These are phyloP conservation scores for Xylaria sp. DNA, from an alignment of 2,329 filamentous ascomycete species.

Conservation along the genomic window DNA sequence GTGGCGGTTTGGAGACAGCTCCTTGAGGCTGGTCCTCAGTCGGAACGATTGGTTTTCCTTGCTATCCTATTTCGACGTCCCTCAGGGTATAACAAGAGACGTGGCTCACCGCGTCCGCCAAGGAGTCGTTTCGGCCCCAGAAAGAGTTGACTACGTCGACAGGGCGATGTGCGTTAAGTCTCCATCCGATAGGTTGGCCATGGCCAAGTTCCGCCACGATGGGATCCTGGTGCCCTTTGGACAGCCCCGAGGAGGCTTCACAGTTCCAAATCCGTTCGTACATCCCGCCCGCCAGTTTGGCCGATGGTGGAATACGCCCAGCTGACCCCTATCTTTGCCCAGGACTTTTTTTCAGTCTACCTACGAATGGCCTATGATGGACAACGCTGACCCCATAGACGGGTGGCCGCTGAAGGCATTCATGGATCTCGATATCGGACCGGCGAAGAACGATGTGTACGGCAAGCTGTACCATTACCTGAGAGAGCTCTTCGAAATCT, in stretches of 20 bases:
- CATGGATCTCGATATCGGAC: slow-evolving; percentile 4
- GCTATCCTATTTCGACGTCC: slow-evolving; percentile 11
- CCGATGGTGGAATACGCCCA: background rate
- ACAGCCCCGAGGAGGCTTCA: slow-evolving; percentile 7
- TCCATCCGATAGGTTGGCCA: slow-evolving; percentile 2
- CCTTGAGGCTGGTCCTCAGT: slow-evolving; percentile 14
- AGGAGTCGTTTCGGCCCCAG: slow-evolving; percentile 1
- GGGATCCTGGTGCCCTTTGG: slow-evolving; percentile 23
- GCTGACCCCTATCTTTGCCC: background rate
- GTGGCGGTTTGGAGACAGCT: slow-evolving; percentile 16
- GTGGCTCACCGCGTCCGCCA: slow-evolving; percentile 3
- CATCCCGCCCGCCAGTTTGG: background rate
- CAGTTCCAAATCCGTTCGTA: slow-evolving; percentile 22
- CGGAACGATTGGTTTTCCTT: slow-evolving; percentile 15
- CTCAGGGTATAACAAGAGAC: slow-evolving; percentile 7
- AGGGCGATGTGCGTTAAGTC: background rate
- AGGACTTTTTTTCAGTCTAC: slow-evolving; percentile 11
- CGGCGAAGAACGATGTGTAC: slow-evolving; percentile 13
- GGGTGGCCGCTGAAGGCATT: slow-evolving; percentile 9
- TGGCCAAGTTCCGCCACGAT: slow-evolving; percentile 13
- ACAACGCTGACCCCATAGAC: slow-evolving; percentile 9
- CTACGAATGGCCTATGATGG: slow-evolving; percentile 10
- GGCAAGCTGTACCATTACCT: slow-evolving; percentile 18
- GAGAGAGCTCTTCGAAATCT: slow-evolving; percentile 9
- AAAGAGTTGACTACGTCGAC: slow-evolving; percentile 9